Base-by-base conservation (phyloP, 257 asterid species). In the Primulina eburnea region DNA sequence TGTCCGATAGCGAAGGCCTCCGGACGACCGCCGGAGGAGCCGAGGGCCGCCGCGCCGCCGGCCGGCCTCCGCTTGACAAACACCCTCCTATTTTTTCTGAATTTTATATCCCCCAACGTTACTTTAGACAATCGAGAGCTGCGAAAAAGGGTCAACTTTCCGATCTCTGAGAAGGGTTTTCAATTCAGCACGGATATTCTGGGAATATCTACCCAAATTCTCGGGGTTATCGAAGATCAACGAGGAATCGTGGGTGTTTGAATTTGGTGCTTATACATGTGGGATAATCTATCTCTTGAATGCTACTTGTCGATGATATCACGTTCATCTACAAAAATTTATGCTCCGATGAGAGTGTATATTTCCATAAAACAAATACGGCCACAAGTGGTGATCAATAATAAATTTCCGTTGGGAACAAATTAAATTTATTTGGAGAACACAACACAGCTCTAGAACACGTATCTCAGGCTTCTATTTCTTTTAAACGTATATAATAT, bases 11-110 rank as follows among this genome's bases (percentile, higher is more conserved):
- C 62, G 82, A 75, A 12, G 78, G 80, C 87, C 82, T 78, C 66
- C 86, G 57, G 8, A 50, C 57, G 21, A 50, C 57, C 8, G 21
- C 57, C 57, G 85, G n/a, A 71, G 83, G 57, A 68, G 80, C 79
- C 73, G 88, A 73, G 73, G 83, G 71, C 47, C 73, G 72, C 35
- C 56, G 76, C 75, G 80, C 76, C 85, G 86, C 82, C 88, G 87
- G 84, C 29, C 70, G 75, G 75, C 78, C 76, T 67, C 82, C 80
- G 76, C 82, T 34, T 40, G 95, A 89, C 62, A 84, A 69, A 63
- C 97, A 91, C 37, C 73, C 87, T 81, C 97, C 97, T 87, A 87
- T 88, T 71, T 88, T 50, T 88, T 72, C 63, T 29, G 64, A n/a
- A 30, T 28, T 18, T 55, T 57, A 34, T 70, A 29, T 5, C 61